A percentile compares a stretch with the other conserved stretches of the same genome.
Conservation (phyloP, 345 rosid species). For the Dipteronia dyeriana region DNA sequence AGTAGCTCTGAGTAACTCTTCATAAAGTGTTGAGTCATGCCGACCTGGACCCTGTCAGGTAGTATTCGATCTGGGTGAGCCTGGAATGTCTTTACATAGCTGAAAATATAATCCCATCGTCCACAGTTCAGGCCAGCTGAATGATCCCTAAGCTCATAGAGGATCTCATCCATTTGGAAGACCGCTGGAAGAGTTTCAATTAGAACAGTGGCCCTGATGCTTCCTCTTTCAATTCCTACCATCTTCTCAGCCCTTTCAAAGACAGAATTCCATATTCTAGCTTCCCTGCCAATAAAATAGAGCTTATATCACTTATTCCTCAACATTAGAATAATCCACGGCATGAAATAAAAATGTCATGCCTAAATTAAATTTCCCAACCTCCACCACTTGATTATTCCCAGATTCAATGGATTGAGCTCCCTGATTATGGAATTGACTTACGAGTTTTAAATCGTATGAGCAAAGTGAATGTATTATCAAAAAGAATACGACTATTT, state of each 20-base stretch:
- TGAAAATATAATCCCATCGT: conserved; percentile 95
- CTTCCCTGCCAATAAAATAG: conserved; percentile 63
- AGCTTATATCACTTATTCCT: background rate
- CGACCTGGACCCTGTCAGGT: conserved; percentile 80
- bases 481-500: background rate
- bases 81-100: conserved; percentile 93
- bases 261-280: conserved; percentile 87
- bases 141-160: conserved; percentile 82
- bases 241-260: conserved; percentile 86
- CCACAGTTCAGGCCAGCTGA: conserved; percentile 92
- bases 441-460: too few relatives aligned
- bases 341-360: background rate
- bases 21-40: conserved; percentile 96
- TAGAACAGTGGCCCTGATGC: conserved; percentile 83
- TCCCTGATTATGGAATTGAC: too few relatives aligned
- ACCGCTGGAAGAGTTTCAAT: conserved; percentile 92
- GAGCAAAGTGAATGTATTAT: too few relatives aligned
- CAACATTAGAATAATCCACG: background rate
- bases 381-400: too few relatives aligned
- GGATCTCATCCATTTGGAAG: conserved; percentile 94
- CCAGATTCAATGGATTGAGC: too few relatives aligned
- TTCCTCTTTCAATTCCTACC: conserved; percentile 82
- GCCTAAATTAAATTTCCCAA: background rate
- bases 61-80: conserved; percentile 76
- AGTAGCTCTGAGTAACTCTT: conserved; percentile 91